Conservation (phyloP, 805 yeast species). For the Middelhovenomyces tepae region DNA sequence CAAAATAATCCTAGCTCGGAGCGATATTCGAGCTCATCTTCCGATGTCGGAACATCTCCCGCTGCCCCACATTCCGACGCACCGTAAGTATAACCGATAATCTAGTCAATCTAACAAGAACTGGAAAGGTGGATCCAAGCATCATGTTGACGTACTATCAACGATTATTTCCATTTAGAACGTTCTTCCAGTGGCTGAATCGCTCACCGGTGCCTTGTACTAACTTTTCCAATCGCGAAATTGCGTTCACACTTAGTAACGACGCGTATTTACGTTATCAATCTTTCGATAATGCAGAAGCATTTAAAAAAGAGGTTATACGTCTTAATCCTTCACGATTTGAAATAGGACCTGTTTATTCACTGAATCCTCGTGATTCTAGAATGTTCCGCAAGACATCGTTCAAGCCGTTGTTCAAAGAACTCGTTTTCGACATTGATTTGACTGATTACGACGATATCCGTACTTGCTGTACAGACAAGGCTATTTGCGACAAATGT, state of each 20-base stretch:
- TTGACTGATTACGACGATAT: slow-evolving; percentile 91
- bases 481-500: slow-evolving; percentile 78
- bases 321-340: slow-evolving; percentile 78
- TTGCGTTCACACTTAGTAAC: slow-evolving; percentile 81
- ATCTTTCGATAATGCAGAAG: slow-evolving; percentile 57
- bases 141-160: slow-evolving; percentile 22
- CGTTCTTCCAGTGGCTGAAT: slow-evolving; percentile 80
- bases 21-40: too few relatives aligned
- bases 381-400: slow-evolving; percentile 67
- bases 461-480: slow-evolving; percentile 87
- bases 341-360: slow-evolving; percentile 89
- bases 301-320: slow-evolving; percentile 70
- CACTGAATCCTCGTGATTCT: slow-evolving; percentile 79
- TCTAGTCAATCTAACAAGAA: too few relatives aligned
- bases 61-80: too few relatives aligned
- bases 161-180: slow-evolving; percentile 59
- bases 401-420: slow-evolving; percentile 76
- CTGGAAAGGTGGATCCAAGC: slow-evolving; percentile 12
- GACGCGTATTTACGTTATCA: slow-evolving; percentile 89
- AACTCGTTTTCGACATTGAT: slow-evolving; percentile 93
- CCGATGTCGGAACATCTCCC: too few relatives aligned
- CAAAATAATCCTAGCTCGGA: too few relatives aligned
- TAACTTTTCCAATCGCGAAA: slow-evolving; percentile 83
- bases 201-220: slow-evolving; percentile 69
- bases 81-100: too few relatives aligned